phyloP scores from a whole-genome alignment of 352 stramenopile species.

The Pseudoperonospora humuli region DNA sequence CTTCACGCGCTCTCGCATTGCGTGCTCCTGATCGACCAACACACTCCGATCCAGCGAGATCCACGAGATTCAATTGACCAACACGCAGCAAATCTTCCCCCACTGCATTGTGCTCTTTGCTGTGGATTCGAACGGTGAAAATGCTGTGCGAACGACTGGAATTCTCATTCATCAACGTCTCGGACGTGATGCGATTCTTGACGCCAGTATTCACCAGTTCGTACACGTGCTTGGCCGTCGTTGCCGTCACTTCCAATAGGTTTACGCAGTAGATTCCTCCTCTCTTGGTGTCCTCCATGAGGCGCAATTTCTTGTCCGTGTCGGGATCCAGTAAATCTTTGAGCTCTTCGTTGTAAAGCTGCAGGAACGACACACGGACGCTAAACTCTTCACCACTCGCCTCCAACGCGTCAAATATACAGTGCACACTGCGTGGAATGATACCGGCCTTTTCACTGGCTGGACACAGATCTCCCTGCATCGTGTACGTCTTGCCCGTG shows the following conservation, averaged over 20 bases:
- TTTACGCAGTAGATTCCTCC: conserved; percentile 87
- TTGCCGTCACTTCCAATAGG: conserved; percentile 83
- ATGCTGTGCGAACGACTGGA: conserved; percentile 97
- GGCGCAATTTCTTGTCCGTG: conserved; percentile 75
- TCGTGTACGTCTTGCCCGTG: conserved; percentile 98
- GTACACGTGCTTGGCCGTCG: conserved; percentile 74
- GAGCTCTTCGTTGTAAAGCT: conserved; percentile 99
- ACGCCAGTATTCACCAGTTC: conserved; percentile 85
- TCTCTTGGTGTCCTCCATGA: conserved; percentile 85
- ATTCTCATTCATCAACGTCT: conserved; percentile 94
- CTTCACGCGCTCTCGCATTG: conserved; percentile 82
- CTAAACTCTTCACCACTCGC: conserved; percentile 85
- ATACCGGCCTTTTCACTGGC: conserved; percentile 88
- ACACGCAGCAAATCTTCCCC: conserved; percentile 87
- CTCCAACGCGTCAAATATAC: conserved; percentile 94
- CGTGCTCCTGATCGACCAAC: conserved; percentile 87
- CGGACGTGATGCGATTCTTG: conserved; percentile 88
- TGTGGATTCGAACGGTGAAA: conserved; percentile 96
- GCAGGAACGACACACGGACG: conserved; percentile 94
- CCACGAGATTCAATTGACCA: conserved; percentile 95
- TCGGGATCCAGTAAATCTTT: conserved; percentile 86
- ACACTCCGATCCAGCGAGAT: conserved; percentile 95
- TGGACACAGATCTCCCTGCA: conserved; percentile 90
- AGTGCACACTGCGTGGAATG: conserved; percentile 89
- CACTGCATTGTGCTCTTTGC: conserved; percentile 85